phyloP scores from a whole-genome alignment of 768 basidiomycete species.

The Neoboletus magnificus region DNA sequence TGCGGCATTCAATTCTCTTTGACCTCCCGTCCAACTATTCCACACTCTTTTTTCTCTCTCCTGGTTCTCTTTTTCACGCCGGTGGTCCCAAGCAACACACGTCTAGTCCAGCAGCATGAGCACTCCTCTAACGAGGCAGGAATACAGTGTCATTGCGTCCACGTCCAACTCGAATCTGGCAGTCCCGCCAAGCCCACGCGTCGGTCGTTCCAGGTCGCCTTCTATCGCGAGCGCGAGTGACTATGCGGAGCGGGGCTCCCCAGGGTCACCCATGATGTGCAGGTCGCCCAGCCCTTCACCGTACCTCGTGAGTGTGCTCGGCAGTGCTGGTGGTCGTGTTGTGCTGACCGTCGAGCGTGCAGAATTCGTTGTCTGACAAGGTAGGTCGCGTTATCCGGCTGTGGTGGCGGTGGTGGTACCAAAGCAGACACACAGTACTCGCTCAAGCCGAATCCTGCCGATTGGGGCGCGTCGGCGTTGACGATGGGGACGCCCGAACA shows the following conservation, averaged over 20 bases:
- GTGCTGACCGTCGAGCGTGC: not conserved
- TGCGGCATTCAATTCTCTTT: not conserved
- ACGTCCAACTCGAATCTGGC: constrained; percentile 21
- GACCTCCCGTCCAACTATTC: constrained; percentile 13
- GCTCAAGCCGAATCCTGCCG: constrained; percentile 42
- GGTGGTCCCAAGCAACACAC: not conserved
- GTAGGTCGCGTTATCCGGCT: not conserved
- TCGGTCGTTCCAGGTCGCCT: constrained; percentile 15
- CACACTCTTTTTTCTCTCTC: constrained; percentile 19
- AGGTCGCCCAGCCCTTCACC: constrained; percentile 30
- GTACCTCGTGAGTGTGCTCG: constrained; percentile 20
- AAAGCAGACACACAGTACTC: constrained; percentile 32
- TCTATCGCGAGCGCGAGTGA: constrained; percentile 19
- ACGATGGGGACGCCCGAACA: constrained; percentile 45
- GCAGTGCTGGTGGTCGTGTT: not conserved
- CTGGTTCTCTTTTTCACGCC: not conserved
- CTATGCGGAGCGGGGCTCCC: constrained; percentile 14
- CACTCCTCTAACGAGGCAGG: constrained; percentile 24
- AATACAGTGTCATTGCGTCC: constrained; percentile 27
- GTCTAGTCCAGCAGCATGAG: constrained; percentile 20
- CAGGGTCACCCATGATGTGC: constrained; percentile 5
- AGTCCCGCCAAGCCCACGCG: constrained; percentile 14
- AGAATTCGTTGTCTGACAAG: constrained; percentile 31
- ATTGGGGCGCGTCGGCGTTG: constrained; percentile 48
- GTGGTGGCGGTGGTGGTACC: not conserved